Evolutionary conservation across 2,329 filamentous ascomycete species (phyloP).

Genomic region (Trichoderma citrinoviride): DNA sequence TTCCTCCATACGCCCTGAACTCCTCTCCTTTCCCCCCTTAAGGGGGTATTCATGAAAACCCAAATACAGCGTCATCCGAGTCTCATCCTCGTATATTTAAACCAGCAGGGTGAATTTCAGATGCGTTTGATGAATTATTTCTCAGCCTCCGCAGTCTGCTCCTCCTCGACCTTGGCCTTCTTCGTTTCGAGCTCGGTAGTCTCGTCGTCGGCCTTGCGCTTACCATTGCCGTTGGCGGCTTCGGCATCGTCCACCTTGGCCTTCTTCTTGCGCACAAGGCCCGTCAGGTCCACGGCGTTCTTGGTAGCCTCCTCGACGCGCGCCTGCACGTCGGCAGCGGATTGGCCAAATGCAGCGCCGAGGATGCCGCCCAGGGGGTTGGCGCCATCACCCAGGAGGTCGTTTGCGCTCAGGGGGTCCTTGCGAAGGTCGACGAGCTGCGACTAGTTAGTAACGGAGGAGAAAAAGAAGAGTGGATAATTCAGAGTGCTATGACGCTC

Average conservation of each 20-base stretch:
- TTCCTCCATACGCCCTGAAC: neutral
- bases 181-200: constrained; percentile 33
- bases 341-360: constrained; percentile 61
- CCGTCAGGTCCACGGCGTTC: constrained; percentile 68
- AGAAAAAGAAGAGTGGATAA: neutral
- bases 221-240: constrained; percentile 36
- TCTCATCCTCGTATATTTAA: neutral
- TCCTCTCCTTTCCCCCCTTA: neutral
- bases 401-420: constrained; percentile 49
- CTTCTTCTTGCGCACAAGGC: constrained; percentile 73
- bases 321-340: constrained; percentile 58
- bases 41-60: neutral
- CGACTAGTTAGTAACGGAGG: constrained; percentile 15
- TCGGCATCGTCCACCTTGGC: constrained; percentile 34
- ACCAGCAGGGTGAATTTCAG: neutral
- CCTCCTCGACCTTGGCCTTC: constrained; percentile 37
- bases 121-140: neutral
- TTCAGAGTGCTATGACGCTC: neutral
- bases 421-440: constrained; percentile 66
- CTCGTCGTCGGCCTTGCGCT: constrained; percentile 37
- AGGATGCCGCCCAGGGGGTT: constrained; percentile 58
- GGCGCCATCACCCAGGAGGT: constrained; percentile 37
- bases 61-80: neutral
- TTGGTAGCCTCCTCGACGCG: constrained; percentile 70
- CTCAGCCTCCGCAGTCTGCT: constrained; percentile 8